Conservation (phyloP, 768 basidiomycete genomes). For the Paxillus rubicundulus region DNA sequence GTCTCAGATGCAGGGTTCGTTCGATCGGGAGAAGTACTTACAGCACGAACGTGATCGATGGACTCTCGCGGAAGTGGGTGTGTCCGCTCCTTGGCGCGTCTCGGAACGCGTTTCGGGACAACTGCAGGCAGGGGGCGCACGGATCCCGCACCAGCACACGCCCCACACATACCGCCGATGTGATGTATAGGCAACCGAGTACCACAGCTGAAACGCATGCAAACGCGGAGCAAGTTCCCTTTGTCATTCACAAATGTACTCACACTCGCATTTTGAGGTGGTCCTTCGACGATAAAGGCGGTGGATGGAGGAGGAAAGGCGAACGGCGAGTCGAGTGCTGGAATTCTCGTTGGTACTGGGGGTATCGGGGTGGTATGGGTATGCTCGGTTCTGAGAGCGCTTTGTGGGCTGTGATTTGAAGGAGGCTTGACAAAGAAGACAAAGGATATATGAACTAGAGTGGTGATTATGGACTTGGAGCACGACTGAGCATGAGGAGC, state of each 20-base stretch:
- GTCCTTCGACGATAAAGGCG: neutral
- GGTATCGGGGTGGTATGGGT: conserved; percentile 6
- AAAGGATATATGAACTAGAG: conserved; percentile 3
- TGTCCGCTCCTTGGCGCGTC: neutral
- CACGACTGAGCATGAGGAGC: conserved; percentile 5
- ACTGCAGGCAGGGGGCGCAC: neutral
- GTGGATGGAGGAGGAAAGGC: neutral
- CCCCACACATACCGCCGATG: conserved; percentile 9
- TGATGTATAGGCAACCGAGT: conserved; percentile 1
- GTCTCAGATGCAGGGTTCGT: neutral
- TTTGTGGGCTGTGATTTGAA: neutral
- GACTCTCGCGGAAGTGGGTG: neutral
- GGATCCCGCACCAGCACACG: conserved; percentile 11
- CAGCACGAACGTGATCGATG: neutral
- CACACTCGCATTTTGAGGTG: neutral
- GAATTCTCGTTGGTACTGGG: neutral
- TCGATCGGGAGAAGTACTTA: neutral
- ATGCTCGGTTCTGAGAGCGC: neutral
- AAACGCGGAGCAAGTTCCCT: neutral
- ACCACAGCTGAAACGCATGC: conserved; percentile 22
- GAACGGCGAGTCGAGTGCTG: neutral
- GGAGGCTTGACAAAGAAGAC: conserved; percentile 11
- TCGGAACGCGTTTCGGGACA: neutral
- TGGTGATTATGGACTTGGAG: conserved; percentile 1
- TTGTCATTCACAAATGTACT: neutral